Percentiles rank a stretch among this genome's conserved stretches.
These are phyloP conservation scores for Daldinia vernicosa DNA, from an alignment of 495 filamentous ascomycete species.

Conservation along the genomic window DNA sequence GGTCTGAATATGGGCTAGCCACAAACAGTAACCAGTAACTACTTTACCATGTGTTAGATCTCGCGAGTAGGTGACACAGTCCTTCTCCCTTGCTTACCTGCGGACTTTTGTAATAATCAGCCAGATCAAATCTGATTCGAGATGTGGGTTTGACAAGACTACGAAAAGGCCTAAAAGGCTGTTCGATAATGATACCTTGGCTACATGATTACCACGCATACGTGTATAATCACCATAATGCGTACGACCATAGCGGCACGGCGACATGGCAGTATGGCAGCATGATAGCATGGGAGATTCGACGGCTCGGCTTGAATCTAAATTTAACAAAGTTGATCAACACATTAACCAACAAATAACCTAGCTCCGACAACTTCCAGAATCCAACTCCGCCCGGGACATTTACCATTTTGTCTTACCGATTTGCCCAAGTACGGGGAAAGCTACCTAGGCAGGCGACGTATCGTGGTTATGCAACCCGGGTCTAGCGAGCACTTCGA, in stretches of 20 bases:
- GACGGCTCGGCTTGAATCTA: neutral
- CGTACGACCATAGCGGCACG: neutral
- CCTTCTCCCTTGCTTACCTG: slow-evolving; percentile 9
- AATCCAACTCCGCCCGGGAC: slow-evolving; percentile 6
- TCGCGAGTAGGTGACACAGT: neutral
- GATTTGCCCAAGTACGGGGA: slow-evolving; percentile 4
- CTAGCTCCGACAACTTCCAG: neutral
- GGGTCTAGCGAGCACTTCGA: slow-evolving; percentile 12
- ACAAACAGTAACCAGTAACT: slow-evolving; percentile 22
- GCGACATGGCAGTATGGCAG: neutral
- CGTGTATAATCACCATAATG: neutral
- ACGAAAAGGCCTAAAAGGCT: slow-evolving; percentile 2
- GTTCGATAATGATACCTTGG: neutral
- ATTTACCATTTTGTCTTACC: slow-evolving; percentile 33
- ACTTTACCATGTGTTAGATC: slow-evolving; percentile 2
- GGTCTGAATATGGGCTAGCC: slow-evolving; percentile 28
- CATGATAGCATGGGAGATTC: neutral
- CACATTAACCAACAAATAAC: neutral
- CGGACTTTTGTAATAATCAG: neutral
- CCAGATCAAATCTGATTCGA: neutral
- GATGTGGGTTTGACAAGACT: slow-evolving; percentile 6
- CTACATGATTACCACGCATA: neutral
- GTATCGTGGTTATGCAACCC: slow-evolving; percentile 9
- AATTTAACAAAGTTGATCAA: slow-evolving; percentile 1
- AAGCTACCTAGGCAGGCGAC: slow-evolving; percentile 2